Conservation (phyloP, 2,329 filamentous ascomycete species). For the Talaromyces sp. region DNA sequence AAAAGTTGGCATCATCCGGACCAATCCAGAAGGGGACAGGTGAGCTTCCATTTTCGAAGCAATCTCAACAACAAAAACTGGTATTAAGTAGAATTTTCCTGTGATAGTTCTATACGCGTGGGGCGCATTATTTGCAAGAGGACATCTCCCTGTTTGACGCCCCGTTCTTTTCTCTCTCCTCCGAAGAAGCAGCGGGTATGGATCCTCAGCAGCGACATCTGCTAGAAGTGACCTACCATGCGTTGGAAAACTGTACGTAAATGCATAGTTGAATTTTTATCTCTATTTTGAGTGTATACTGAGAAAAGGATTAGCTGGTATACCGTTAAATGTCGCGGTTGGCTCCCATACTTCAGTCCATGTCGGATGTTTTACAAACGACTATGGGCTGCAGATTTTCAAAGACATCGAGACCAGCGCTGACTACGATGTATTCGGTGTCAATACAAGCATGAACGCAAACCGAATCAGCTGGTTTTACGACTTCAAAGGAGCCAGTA, state of each 20-base stretch:
- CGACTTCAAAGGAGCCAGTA: conserved; percentile 9
- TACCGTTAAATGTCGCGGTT: not conserved
- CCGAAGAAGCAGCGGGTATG: conserved; percentile 9
- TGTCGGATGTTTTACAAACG: conserved; percentile 2
- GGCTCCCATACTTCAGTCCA: conserved; percentile 1
- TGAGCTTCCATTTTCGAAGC: not conserved
- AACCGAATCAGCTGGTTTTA: conserved; percentile 13
- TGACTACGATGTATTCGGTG: not conserved
- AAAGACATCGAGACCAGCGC: not conserved
- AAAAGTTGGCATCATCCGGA: conserved; percentile 15
- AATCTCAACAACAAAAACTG: not conserved
- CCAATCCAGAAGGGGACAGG: not conserved
- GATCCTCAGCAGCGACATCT: conserved; percentile 14
- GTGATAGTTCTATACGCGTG: not conserved
- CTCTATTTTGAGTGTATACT: conserved; percentile 22
- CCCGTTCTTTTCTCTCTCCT: conserved; percentile 10
- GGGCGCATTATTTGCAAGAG: not conserved
- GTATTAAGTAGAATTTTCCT: not conserved
- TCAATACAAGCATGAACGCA: not conserved
- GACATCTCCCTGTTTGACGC: conserved; percentile 9
- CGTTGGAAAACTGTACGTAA: conserved; percentile 28
- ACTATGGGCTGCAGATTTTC: not conserved
- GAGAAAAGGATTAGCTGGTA: conserved; percentile 12
- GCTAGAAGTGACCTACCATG: conserved; percentile 18
- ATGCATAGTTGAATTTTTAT: conserved; percentile 14